Evolutionary conservation across 2,329 filamentous ascomycete genomes (phyloP).

Genomic region (Ophiostoma himal-ulmi): DNA sequence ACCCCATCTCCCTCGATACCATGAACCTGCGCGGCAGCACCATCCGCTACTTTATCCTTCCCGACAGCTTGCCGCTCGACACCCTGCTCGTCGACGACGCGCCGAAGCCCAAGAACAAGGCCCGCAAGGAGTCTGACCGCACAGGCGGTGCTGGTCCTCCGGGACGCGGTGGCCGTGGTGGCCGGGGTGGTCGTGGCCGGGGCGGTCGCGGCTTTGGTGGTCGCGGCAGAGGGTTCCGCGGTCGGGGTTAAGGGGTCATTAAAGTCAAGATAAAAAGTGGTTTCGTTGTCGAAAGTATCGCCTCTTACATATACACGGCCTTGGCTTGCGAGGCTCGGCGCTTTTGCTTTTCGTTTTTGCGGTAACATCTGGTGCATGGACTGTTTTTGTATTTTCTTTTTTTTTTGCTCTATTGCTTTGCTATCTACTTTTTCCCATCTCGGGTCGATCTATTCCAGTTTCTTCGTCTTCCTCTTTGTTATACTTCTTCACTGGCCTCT

Average conservation of each 20-base stretch:
- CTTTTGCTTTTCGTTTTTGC: conserved; percentile 12
- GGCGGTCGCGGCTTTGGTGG: conserved; percentile 25
- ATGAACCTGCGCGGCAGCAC: conserved; percentile 97
- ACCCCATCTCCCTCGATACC: conserved; percentile 80
- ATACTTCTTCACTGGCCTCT: neutral
- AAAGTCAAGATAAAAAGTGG: neutral
- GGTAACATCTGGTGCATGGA: conserved; percentile 13
- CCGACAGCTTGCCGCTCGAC: conserved; percentile 90
- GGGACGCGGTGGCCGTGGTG: conserved; percentile 35
- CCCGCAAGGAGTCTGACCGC: conserved; percentile 77
- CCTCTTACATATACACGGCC: neutral
- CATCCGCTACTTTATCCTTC: conserved; percentile 93
- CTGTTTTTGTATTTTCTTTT: neutral
- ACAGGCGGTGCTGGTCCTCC: conserved; percentile 49
- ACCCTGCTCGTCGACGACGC: conserved; percentile 93
- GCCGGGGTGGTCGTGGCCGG: conserved; percentile 32
- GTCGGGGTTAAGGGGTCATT: conserved; percentile 18
- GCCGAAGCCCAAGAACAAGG: conserved; percentile 99
- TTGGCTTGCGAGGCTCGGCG: neutral
- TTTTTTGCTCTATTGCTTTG: neutral
- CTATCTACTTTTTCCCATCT: neutral
- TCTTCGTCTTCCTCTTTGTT: neutral
- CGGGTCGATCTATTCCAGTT: conserved; percentile 10
- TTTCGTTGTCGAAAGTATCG: neutral
- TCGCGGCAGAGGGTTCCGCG: conserved; percentile 24